Evolutionary conservation across 495 filamentous ascomycete species (phyloP).

Genomic region (Cryomyces minteri): DNA sequence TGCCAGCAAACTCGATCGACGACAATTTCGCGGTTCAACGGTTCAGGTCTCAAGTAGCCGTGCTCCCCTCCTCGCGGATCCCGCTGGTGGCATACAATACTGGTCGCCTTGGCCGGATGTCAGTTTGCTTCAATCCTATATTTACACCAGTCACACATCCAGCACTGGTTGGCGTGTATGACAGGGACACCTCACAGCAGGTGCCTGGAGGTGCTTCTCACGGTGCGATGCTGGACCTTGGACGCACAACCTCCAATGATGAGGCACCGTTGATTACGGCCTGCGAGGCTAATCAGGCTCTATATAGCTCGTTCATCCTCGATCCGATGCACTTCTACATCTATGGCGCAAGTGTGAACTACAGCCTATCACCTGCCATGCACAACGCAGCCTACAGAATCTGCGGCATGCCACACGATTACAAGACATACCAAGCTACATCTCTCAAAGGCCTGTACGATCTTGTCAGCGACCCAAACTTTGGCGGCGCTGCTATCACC

Average conservation of each 20-base stretch:
- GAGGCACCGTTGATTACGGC: slow-evolving; percentile 19
- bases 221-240: no score
- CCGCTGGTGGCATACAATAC: slow-evolving; percentile 57
- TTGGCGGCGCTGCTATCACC: slow-evolving; percentile 55
- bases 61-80: not conserved
- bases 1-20: slow-evolving; percentile 37
- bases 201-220: no score
- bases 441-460: slow-evolving; percentile 45
- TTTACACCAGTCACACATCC: slow-evolving; percentile 48
- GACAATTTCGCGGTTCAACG: slow-evolving; percentile 37
- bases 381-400: slow-evolving; percentile 56
- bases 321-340: slow-evolving; percentile 59
- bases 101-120: slow-evolving; percentile 46
- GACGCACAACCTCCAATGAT: no score
- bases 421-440: slow-evolving; percentile 41
- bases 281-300: slow-evolving; percentile 35
- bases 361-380: slow-evolving; percentile 66
- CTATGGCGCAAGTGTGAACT: slow-evolving; percentile 51
- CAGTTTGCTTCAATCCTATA: slow-evolving; percentile 46
- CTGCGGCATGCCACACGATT: slow-evolving; percentile 56
- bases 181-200: not conserved
- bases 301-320: slow-evolving; percentile 36
- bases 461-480: slow-evolving; percentile 41
- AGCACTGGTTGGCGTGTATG: not conserved
- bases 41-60: slow-evolving; percentile 29